Evolutionary conservation across 441 rosid genomes (phyloP), one percentile per base, ranked within the genome.

Genomic region (Pelargonium australe): DNA sequence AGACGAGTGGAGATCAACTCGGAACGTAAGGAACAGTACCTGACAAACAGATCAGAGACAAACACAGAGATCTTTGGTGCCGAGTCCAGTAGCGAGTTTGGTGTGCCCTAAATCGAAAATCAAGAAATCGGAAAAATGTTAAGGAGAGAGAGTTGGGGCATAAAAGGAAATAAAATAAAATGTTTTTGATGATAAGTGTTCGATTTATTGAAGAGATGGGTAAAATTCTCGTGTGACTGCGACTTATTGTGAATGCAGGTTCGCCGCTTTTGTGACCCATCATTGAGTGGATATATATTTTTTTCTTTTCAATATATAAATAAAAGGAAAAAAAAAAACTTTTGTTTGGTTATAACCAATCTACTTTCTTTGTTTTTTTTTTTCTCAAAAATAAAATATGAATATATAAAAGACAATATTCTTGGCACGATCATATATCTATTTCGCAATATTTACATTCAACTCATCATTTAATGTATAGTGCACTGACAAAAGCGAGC

Each of bases 91-190:
- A 73, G 71, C 76, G 73, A 75, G 72, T 64, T 37, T 65, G 41
- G 49, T 63, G 68, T 72, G 83, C 82, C 85, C 85, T 78, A 80
- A 78, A 81, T 74, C 77, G 68, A 63, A 64, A 55, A 57, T 57
- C 28, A 19, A 58, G 31, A 80, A 78, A 81, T 74, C 77, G 68
- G 58, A 64, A 25, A 64, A 65, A 61, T 13, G 61, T 37, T 5
- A 17, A 55, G 37, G 41, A 5, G 41, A 40, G 45, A 44, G 25
- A 17, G 0, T 20, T 12, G 12, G 63, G 34, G 34, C 25, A 60
- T 60, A 60, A 60, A 60, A 60, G 63, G n/a, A 60, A 60, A 37
- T 37, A 37, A 37, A 37, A 37, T 37, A 37, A 37, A 37, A 37
- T 37, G 41, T 37, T 37, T 5, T 5, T 37, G 41, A 37, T 5